phyloP scores from a whole-genome alignment of 139 green algal species.

The Chlorella sp. region DNA sequence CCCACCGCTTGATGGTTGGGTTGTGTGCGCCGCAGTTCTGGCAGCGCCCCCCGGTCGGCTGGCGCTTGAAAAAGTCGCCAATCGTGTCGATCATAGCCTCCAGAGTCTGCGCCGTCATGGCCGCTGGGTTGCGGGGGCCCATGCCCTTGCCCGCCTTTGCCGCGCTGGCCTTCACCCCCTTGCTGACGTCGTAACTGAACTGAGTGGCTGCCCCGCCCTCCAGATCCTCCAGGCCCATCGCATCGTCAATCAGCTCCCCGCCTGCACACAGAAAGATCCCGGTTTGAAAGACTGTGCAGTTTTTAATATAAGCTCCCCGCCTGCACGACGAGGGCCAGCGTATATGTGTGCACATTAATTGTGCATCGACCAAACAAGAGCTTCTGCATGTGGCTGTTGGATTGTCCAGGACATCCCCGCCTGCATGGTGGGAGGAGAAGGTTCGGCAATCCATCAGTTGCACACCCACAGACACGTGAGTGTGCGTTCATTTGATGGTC shows the following conservation, averaged over 20 bases:
- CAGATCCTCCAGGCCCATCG: conserved; percentile 33
- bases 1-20: conserved; percentile 58
- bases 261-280: neutral
- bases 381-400: too few relatives aligned
- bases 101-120: conserved; percentile 51
- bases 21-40: conserved; percentile 82
- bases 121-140: conserved; percentile 26
- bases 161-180: conserved; percentile 7
- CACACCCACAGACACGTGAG: too few relatives aligned
- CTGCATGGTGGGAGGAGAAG: too few relatives aligned
- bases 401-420: too few relatives aligned
- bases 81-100: conserved; percentile 72
- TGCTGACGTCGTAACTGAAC: conserved; percentile 28
- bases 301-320: too few relatives aligned
- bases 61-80: conserved; percentile 72
- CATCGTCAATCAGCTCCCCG: conserved; percentile 40
- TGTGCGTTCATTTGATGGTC: too few relatives aligned
- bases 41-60: conserved; percentile 75
- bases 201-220: neutral
- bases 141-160: neutral
- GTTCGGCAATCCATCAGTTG: too few relatives aligned
- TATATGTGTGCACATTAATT: too few relatives aligned
- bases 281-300: too few relatives aligned
- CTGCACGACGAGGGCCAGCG: too few relatives aligned
- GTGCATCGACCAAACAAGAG: neutral